Evolutionary conservation across 306 rosid species (phyloP).

Genomic region (Dryas octopetala): DNA sequence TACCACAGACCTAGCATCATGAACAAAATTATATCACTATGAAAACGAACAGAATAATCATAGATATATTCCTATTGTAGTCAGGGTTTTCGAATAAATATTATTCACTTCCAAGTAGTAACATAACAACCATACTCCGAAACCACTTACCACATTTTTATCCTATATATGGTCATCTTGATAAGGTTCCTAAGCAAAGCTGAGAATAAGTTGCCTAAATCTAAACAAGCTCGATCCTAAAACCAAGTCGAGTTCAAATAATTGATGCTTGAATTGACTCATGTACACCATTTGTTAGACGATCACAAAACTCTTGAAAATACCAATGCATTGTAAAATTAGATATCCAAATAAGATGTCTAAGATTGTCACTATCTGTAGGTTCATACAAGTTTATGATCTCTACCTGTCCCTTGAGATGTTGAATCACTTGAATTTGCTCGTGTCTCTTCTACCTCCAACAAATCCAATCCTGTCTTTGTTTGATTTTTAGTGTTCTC

Average conservation of each 20-base stretch:
- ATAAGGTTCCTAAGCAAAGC: not conserved
- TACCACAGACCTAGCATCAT: not conserved
- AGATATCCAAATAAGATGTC: not conserved
- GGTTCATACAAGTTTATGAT: constrained; percentile 8
- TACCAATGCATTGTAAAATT: not conserved
- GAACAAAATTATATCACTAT: not conserved
- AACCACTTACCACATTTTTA: not conserved
- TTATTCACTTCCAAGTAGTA: not conserved
- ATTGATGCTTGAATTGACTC: not conserved
- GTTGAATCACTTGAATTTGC: constrained; percentile 26
- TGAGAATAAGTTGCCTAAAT: not conserved
- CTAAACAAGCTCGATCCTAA: not conserved
- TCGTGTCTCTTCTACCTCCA: constrained; percentile 33
- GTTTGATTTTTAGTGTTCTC: constrained; percentile 51
- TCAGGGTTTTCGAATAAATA: not conserved
- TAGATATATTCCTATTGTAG: not conserved
- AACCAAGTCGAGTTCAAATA: not conserved
- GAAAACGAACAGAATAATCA: not conserved
- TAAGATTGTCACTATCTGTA: not conserved
- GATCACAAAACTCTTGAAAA: not conserved
- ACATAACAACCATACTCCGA: not conserved
- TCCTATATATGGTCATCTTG: not conserved
- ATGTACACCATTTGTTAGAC: not conserved
- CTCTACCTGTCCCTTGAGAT: constrained; percentile 29
- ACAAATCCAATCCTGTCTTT: constrained; percentile 66